Percentiles rank a stretch among this genome's conserved stretches.
Conservation (phyloP, 192 early-diverging fungal species). For the Coemansia sp. region DNA sequence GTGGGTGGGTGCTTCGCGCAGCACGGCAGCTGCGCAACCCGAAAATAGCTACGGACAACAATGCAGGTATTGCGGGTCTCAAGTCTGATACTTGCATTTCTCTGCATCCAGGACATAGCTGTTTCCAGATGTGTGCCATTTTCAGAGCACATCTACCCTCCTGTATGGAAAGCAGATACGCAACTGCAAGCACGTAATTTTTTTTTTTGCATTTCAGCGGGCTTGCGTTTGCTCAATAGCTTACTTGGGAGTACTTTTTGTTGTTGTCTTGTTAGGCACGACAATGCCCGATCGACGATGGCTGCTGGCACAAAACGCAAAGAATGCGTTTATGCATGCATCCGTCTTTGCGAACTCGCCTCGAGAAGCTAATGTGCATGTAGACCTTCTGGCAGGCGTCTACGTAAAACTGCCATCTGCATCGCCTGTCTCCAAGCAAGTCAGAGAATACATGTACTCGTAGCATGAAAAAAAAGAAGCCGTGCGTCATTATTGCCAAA, state of each 20-base stretch:
- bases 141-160: neutral
- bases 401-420: neutral
- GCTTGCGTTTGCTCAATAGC: neutral
- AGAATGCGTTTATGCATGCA: neutral
- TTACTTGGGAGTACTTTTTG: neutral
- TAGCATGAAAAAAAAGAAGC: neutral
- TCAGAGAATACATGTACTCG: neutral
- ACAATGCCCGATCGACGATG: neutral
- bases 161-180: neutral
- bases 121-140: constrained; percentile 9
- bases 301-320: neutral
- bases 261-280: neutral
- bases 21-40: neutral
- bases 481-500: neutral
- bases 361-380: neutral
- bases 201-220: neutral
- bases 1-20: neutral
- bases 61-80: neutral
- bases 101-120: neutral
- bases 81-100: neutral
- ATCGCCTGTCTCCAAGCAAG: neutral
- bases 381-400: neutral
- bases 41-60: constrained; percentile 3
- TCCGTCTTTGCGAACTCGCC: neutral
- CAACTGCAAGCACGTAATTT: neutral